Base-by-base conservation (phyloP, 2,329 filamentous ascomycete genomes). In the Ophiostoma populinum region DNA sequence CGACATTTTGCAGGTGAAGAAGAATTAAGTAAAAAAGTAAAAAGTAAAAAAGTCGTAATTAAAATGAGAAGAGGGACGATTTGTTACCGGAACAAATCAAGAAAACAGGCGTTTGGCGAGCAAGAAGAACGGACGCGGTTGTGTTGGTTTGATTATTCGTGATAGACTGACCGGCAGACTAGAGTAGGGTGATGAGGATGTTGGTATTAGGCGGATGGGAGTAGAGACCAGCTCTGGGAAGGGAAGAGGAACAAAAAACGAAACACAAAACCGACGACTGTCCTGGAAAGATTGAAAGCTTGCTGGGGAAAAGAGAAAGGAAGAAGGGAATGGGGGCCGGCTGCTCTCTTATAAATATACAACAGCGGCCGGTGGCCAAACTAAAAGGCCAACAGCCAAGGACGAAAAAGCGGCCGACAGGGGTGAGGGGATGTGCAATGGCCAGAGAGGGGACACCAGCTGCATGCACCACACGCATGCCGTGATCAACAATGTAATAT, bases 1-100 rank as follows among this genome's bases (percentile, higher is more conserved):
- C 60, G 86, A 77, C 83, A 92, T 92, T 64, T 55, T 75, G 57
- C 51, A 53, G 18, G 20, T 22, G 21, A 53, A 55, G 16, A 44
- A 45, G 51, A 58, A 52, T 20, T n/a, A 8, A 51, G 49, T 11
- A 24, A 37, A 29, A 26, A 17, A 19, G 11, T 21, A n/a, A 29
- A 30, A 26, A 35, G 19, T 29, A 24, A 24, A 16, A 24, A 30
- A n/a, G 30, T 34, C 25, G 18, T 22, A 21, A 19, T 17, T 21
- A 17, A 21, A 33, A 20, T 25, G 26, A 20, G 20, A 18, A 9
- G 18, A 30, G 35, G 37, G 19, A 27, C 10, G 29, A 32, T 32
- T 38, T 24, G 34, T 36, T 53, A 44, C 48, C 51, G 46, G 47
- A 49, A 47, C 50, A 52, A 52, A 51, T 32, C 28, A 26, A n/a